Conservation (phyloP, 768 basidiomycete species). For the Russula vinacea region DNA sequence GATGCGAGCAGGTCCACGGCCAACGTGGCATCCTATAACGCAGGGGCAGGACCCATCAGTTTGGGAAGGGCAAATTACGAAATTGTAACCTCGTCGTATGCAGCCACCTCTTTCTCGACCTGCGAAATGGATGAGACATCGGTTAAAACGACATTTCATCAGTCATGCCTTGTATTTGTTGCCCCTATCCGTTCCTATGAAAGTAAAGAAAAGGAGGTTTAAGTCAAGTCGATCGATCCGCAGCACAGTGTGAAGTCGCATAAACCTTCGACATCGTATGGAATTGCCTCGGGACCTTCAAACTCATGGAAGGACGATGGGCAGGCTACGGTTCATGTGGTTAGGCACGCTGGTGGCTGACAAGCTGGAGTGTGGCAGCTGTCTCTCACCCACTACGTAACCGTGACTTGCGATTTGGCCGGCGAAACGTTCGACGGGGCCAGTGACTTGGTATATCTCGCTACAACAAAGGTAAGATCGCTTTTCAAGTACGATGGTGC, state of each 20-base stretch:
- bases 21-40: constrained; percentile 74
- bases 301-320: constrained; percentile 92
- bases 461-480: constrained; percentile 39
- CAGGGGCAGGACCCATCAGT: neutral
- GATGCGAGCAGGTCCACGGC: constrained; percentile 71
- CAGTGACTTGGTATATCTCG: constrained; percentile 96
- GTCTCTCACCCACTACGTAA: constrained; percentile 70
- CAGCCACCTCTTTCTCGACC: constrained; percentile 84
- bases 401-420: constrained; percentile 86
- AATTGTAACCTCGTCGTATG: constrained; percentile 74
- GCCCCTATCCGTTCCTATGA: constrained; percentile 78
- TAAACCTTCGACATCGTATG: constrained; percentile 81
- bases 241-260: neutral
- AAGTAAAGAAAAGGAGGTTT: neutral
- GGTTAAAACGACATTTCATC: neutral
- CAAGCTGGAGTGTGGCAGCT: neutral
- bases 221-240: neutral
- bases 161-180: constrained; percentile 78
- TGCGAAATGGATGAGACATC: constrained; percentile 35
- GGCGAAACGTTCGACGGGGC: constrained; percentile 90
- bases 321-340: constrained; percentile 49
- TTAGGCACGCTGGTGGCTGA: neutral
- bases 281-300: constrained; percentile 79
- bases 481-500: neutral
- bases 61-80: neutral